Evolutionary conservation across 2,329 filamentous ascomycete genomes (phyloP).

Genomic region (Ophiostoma novo-ulmi): DNA sequence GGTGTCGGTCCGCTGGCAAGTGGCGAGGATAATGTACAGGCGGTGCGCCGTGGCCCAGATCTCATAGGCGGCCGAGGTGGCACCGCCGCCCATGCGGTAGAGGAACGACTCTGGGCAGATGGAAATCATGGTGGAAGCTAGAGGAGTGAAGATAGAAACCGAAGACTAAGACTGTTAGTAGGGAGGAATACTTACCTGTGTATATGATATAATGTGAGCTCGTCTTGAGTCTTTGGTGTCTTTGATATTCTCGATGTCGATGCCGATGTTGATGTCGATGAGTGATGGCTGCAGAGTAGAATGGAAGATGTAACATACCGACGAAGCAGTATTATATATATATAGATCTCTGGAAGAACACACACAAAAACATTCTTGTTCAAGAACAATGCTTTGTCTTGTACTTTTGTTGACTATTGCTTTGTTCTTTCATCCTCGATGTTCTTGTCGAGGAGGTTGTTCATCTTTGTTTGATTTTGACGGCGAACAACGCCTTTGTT

Average conservation of each 20-base stretch:
- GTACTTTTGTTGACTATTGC: not conserved
- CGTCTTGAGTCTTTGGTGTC: not conserved
- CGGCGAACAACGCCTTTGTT: not conserved
- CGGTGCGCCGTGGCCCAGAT: slow-evolving; percentile 21
- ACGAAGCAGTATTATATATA: not conserved
- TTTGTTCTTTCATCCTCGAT: not conserved
- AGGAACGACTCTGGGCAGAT: slow-evolving; percentile 15
- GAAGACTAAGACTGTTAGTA: not conserved
- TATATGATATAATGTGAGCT: not conserved
- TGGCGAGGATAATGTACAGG: slow-evolving; percentile 15
- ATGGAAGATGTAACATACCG: not conserved
- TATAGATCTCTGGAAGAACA: not conserved
- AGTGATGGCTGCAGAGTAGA: not conserved
- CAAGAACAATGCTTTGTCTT: not conserved
- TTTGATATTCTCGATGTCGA: not conserved
- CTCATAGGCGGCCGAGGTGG: slow-evolving; percentile 15
- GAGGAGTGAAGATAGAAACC: no score
- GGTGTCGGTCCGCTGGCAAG: not conserved
- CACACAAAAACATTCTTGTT: not conserved
- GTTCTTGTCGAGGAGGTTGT: not conserved
- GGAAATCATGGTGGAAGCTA: not conserved
- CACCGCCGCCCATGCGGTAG: slow-evolving; percentile 4
- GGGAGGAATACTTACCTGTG: not conserved
- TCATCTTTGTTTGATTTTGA: not conserved
- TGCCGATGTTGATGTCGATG: not conserved